Evolutionary conservation across 106 monocot genomes (phyloP), one percentile per base, ranked within the genome.

Genomic region (Xerophyta viscosa): DNA sequence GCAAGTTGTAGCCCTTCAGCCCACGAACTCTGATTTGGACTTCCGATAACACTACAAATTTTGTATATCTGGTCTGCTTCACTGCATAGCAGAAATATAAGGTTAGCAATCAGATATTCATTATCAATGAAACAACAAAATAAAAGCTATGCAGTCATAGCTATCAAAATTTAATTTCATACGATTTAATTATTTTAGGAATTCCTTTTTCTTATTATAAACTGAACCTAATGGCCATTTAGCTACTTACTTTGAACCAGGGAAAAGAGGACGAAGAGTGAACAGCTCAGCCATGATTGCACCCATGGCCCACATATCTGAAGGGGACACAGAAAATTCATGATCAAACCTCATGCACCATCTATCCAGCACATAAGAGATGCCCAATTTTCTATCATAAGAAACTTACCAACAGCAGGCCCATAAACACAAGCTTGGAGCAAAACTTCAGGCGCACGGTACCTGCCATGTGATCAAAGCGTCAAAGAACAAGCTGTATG

Each of bases 21-120:
- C 84, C 84, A 85, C 28, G 79, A 71, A 58, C 50, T 58, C 22
- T 49, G 65, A 68, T 85, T 36, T 37, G 84, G 84, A 51, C 60
- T 76, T n/a, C 84, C 84, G 58, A 85, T 85, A 17, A 85, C 65
- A 55, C 61, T 69, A 61, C 84, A 85, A 24, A 85, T 85, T 72
- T 85, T 79, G 58, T 69, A 62, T 20, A 85, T 79, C 62, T 85
- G 75, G 63, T 85, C 79, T 24, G 61, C 71, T 50, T 85, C 84
- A 63, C 76, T 79, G 75, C 50, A 62, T 33, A 54, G 9, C 2
- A 54, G n/a, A n/a, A n/a, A n/a, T n/a, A n/a, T n/a, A n/a, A n/a
- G n/a, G n/a, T n/a, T n/a, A n/a, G n/a, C n/a, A n/a, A n/a, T n/a
- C n/a, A n/a, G n/a, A n/a, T n/a, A n/a, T n/a, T n/a, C n/a, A n/a